These are phyloP conservation scores for Coemansia nantahalensis DNA, from an alignment of 192 early-diverging fungal genomes.

Conservation along the genomic window DNA sequence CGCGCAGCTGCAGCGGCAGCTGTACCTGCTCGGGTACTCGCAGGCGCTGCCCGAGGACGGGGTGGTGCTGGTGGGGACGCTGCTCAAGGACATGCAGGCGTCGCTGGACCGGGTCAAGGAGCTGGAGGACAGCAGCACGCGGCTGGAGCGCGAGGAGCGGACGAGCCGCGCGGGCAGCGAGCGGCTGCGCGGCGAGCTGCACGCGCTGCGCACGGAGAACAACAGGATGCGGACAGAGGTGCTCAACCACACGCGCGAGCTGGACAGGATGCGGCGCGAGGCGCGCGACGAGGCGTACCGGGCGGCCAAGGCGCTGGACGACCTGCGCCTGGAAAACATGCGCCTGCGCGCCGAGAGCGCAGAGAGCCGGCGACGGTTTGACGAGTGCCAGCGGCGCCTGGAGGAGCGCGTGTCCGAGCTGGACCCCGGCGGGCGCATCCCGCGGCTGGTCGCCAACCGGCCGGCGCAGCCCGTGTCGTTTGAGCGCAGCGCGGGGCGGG, in stretches of 20 bases:
- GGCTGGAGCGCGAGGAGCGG: slow-evolving; percentile 42
- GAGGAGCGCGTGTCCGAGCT: slow-evolving; percentile 12
- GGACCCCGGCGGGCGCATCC: slow-evolving; percentile 30
- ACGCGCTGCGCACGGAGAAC: slow-evolving; percentile 41
- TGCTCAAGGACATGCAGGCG: slow-evolving; percentile 46
- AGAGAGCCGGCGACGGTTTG: slow-evolving; percentile 14
- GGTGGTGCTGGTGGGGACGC: slow-evolving; percentile 19
- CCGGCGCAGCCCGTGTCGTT: background rate
- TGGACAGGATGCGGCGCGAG: slow-evolving; percentile 23
- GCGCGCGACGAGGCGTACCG: slow-evolving; percentile 24
- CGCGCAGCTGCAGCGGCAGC: slow-evolving; percentile 42
- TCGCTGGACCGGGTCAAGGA: slow-evolving; percentile 46
- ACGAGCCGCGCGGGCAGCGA: slow-evolving; percentile 15
- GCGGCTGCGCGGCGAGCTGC: slow-evolving; percentile 17
- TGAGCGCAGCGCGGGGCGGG: background rate
- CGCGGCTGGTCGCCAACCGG: slow-evolving; percentile 15
- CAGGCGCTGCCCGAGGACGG: slow-evolving; percentile 31
- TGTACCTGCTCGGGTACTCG: slow-evolving; percentile 48
- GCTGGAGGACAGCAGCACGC: slow-evolving; percentile 16
- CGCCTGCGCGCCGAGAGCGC: slow-evolving; percentile 26
- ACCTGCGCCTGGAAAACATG: slow-evolving; percentile 34
- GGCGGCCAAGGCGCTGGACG: slow-evolving; percentile 18
- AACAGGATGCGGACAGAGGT: slow-evolving; percentile 41
- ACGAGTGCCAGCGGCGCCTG: slow-evolving; percentile 21
- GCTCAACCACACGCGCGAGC: slow-evolving; percentile 27